phyloP scores from a whole-genome alignment of 768 basidiomycete genomes.

The Rhizopogon roseolus region DNA sequence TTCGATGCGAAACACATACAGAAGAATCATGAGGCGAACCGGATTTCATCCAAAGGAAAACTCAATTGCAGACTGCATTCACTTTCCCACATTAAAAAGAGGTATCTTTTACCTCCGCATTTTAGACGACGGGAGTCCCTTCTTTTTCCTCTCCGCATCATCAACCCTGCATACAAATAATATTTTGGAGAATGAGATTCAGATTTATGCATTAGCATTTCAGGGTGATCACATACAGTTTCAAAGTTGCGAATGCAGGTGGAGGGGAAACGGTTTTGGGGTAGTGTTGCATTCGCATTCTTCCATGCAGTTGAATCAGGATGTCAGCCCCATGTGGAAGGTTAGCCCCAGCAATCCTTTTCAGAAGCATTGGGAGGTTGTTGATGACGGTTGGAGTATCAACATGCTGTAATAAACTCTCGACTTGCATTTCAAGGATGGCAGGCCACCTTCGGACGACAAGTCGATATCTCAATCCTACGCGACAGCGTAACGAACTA shows the following conservation, averaged over 20 bases:
- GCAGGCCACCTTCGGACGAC: background rate
- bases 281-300: conserved; percentile 5
- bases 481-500: background rate
- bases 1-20: too few relatives aligned
- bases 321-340: conserved; percentile 10
- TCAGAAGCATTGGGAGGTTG: conserved; percentile 1
- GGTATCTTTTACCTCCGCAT: too few relatives aligned
- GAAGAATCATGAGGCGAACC: too few relatives aligned
- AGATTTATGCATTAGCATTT: background rate
- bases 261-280: background rate
- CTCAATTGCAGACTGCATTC: too few relatives aligned
- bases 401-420: conserved; percentile 6
- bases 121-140: too few relatives aligned
- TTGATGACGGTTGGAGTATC: background rate
- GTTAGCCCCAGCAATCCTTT: conserved; percentile 2
- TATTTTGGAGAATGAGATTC: background rate
- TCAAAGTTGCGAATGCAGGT: background rate
- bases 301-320: conserved; percentile 2
- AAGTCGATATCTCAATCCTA: background rate
- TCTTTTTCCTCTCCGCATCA: too few relatives aligned
- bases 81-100: too few relatives aligned
- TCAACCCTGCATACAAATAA: too few relatives aligned
- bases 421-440: conserved; percentile 6
- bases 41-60: too few relatives aligned
- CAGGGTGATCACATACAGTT: background rate